Evolutionary conservation across 257 asterid species (phyloP), one percentile per base, ranked within the genome.

Genomic region (Oldenlandia corymbosa): DNA sequence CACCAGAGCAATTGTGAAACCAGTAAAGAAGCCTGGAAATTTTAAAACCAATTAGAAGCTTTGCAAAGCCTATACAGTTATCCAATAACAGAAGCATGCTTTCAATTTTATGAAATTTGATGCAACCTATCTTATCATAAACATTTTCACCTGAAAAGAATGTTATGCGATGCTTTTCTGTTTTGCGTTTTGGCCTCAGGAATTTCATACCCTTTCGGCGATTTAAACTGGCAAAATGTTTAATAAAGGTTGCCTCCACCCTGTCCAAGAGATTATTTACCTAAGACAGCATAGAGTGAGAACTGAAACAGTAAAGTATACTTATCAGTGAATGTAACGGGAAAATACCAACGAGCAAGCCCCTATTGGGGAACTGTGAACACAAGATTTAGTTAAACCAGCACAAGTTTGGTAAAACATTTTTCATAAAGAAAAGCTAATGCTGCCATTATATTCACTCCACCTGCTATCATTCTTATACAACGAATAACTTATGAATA

Each of bases 131-230:
- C 5, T 20, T 5, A 41, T 48, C 23, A 24, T n/a, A 68, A 26
- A 49, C 23, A 61, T 67, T 47, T 65, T 70, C 53, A 75, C 97
- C 97, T 52, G 95, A 81, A 64, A 76, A 78, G 77, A 86, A 89
- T 32, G 94, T 86, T 54, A 78, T 54, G 0, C 81, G 73, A 73
- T 86, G 95, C 68, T 76, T 89, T 70, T 86, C 88, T 46, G 55
- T 74, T 76, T 74, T 84, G 49, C 58, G 87, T 71, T 76, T 83
- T 68, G 95, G 95, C 77, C 95, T 82, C 72, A 84, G 78, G 65
- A 84, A 68, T 59, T 87, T 89, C 97, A 89, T 89, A 72, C 95
- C 95, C 68, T 78, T 69, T 66, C 73, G 81, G 10, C 91, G 88
- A 62, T 89, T 76, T 26, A 84, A 83, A 53, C 80, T 76, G 34